Percentiles rank a stretch among this genome's conserved stretches.
phyloP scores from a whole-genome alignment of 2,329 filamentous ascomycete species.

The Corynespora cassiicola region DNA sequence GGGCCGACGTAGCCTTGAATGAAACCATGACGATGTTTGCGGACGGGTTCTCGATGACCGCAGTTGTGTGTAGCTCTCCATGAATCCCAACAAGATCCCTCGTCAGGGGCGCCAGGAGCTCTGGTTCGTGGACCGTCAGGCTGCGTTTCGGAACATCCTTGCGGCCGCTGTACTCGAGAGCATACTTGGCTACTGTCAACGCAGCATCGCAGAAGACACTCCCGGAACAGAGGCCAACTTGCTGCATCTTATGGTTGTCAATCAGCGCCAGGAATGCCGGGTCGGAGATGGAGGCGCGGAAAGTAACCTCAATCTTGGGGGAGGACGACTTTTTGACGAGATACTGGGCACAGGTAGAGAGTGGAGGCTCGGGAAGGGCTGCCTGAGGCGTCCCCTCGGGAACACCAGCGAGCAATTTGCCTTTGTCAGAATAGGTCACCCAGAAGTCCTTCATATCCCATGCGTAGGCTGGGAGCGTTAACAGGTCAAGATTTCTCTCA shows the following conservation, averaged over 20 bases:
- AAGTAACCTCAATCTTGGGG: slow-evolving; percentile 1
- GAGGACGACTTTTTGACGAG: slow-evolving; percentile 1
- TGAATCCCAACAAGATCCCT: slow-evolving; percentile 13
- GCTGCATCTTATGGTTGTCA: slow-evolving; percentile 5
- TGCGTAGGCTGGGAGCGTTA: slow-evolving; percentile 35
- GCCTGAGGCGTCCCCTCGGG: neutral
- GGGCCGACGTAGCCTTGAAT: slow-evolving; percentile 10
- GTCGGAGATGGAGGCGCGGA: slow-evolving; percentile 1
- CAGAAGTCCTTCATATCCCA: slow-evolving; percentile 42
- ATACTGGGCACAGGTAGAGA: slow-evolving; percentile 1
- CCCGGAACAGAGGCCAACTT: slow-evolving; percentile 9
- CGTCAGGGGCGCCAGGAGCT: slow-evolving; percentile 13
- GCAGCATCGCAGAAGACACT: slow-evolving; percentile 20
- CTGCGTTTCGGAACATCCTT: slow-evolving; percentile 3
- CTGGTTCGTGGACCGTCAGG: slow-evolving; percentile 14
- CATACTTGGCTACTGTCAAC: slow-evolving; percentile 15
- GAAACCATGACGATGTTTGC: slow-evolving; percentile 7
- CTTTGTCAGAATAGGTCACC: slow-evolving; percentile 29
- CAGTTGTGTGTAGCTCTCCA: slow-evolving; percentile 11
- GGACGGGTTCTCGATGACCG: slow-evolving; percentile 12
- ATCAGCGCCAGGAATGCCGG: slow-evolving; percentile 1
- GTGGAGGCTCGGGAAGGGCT: neutral
- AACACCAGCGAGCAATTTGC: neutral
- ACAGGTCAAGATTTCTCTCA: slow-evolving; percentile 6
- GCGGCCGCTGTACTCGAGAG: slow-evolving; percentile 16